Percentiles rank a stretch among this genome's conserved stretches.
phyloP scores from a whole-genome alignment of 371 early-diverging fungal genomes.

The Fennellomyces sp. region DNA sequence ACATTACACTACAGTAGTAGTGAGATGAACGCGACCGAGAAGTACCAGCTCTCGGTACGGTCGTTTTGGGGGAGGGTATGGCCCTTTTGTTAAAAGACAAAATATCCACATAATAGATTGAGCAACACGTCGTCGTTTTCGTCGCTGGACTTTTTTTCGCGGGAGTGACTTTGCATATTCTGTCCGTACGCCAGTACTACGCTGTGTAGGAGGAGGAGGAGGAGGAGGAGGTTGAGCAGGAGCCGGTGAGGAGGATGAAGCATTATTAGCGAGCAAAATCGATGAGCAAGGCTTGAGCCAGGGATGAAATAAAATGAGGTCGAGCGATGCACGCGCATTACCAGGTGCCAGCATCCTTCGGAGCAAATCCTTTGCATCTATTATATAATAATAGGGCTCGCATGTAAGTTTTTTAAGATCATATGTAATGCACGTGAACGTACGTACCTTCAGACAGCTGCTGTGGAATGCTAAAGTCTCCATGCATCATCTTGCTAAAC shows the following conservation, averaged over 20 bases:
- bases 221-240: not conserved
- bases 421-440: not conserved
- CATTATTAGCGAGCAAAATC: not conserved
- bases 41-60: conserved; percentile 29
- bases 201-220: not conserved
- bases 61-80: conserved; percentile 37
- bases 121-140: not conserved
- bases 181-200: too few species aligned
- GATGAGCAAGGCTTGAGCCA: conserved; percentile 36
- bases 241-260: conserved; percentile 1
- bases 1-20: not conserved
- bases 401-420: too few species aligned
- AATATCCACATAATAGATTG: not conserved
- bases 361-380: conserved; percentile 46
- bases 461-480: conserved; percentile 33
- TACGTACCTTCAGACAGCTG: conserved; percentile 32
- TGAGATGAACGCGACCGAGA: not conserved
- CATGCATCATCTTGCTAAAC: conserved; percentile 39
- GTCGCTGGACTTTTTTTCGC: not conserved
- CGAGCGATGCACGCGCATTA: conserved; percentile 33
- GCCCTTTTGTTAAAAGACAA: conserved; percentile 24
- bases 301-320: conserved; percentile 43
- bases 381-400: conserved; percentile 6
- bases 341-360: conserved; percentile 44
- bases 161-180: not conserved